These are phyloP conservation scores for Thraustochytrium striatum DNA, from an alignment of 352 stramenopile species.

Conservation along the genomic window DNA sequence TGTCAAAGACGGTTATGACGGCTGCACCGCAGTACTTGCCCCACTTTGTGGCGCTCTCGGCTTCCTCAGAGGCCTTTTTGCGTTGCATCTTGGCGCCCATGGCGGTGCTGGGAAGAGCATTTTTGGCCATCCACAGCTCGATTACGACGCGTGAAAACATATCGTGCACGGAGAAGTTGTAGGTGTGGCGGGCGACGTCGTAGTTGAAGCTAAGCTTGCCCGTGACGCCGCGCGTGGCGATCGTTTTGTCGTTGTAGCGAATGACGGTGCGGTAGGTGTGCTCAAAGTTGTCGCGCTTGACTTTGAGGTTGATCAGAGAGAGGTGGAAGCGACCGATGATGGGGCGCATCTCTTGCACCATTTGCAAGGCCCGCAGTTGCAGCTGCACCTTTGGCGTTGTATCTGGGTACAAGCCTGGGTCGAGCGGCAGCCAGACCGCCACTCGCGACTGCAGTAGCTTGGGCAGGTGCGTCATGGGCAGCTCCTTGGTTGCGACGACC, in stretches of 20 bases:
- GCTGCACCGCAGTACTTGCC: background rate
- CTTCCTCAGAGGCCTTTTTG: background rate
- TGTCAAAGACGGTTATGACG: conserved; percentile 19
- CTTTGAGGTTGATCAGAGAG: background rate
- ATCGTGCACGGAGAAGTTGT: conserved; percentile 36
- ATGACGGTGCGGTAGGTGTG: conserved; percentile 19
- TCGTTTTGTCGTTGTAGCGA: background rate
- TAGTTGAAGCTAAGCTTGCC: conserved; percentile 26
- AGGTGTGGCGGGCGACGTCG: background rate
- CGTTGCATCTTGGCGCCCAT: background rate
- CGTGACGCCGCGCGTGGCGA: background rate
- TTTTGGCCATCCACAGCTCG: background rate
- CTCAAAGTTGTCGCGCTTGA: conserved; percentile 7
- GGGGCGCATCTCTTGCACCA: conserved; percentile 9
- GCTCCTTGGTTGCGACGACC: background rate
- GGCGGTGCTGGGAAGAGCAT: background rate
- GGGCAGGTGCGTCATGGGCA: background rate
- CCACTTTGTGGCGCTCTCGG: conserved; percentile 16
- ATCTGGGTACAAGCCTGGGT: background rate
- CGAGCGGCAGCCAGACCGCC: background rate
- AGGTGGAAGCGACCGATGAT: conserved; percentile 26
- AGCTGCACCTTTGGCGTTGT: background rate
- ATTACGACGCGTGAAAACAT: conserved; percentile 40
- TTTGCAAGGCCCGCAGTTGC: background rate
- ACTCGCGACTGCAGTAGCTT: background rate